Base-by-base conservation (phyloP, 2,329 filamentous ascomycete genomes). In the Cordyceps javanica region DNA sequence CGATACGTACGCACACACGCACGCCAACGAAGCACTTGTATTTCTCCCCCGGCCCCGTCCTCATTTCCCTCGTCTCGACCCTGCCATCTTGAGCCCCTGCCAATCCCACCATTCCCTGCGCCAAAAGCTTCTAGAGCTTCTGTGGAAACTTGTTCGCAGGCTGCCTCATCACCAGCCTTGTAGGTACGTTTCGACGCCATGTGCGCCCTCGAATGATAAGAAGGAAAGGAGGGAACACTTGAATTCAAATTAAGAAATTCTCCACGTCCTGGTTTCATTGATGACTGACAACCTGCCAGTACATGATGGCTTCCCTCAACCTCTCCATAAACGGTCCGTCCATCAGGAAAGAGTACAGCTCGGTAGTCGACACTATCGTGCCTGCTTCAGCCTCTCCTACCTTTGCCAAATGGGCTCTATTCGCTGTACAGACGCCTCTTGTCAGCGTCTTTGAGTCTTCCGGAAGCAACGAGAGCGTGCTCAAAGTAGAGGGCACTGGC, bases 401-500 rank as follows among this genome's bases (percentile, higher is more conserved):
- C 49, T 90, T 89, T 69, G 91, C 84, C 62, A 90, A 93, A 77
- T 99, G 94, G 94, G 93, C 91, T 21, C 79, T 99, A 61, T 96
- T 95, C 76, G 89, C 90, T 8, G 94, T 99, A 41, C 90, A 94
- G 70, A 90, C 93, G 60, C 94, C 94, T 56, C 83, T 99, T 41
- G 82, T 91, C 70, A 97, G 89, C 76, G 92, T 92, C 60, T 99
- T 99, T 72, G 91, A 96, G 74, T 90, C 94, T 69, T 81, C 83
- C 58, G 87, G 83, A 39, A 80, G 85, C 63, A 97, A 97, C 76
- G 93, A 97, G 75, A 97, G 93, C 72, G 84, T 97, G 1, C 77
- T 99, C 64, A 97, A 97, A 75, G 93, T 99, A 53, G 91, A 97
- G 71, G 87, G 81, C 69, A 95, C 90, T 50, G 93, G 92, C 77